Evolutionary conservation across 1,139 yeast species (phyloP), one percentile per base, ranked within the genome.

Genomic region (Arxiozyma telluris): DNA sequence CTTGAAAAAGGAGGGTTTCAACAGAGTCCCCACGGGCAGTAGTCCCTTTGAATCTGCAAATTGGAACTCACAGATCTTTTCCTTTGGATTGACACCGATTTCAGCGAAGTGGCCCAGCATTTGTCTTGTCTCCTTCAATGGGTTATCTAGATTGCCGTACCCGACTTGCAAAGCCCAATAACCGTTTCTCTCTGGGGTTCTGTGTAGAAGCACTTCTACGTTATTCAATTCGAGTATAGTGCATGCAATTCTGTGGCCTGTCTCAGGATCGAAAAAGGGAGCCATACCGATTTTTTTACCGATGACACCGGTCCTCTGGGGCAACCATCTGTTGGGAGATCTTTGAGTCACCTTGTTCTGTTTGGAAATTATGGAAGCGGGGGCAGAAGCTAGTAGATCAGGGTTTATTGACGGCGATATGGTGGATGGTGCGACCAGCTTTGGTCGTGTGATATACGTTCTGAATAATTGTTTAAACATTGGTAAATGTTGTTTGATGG

Each of bases 221-320:
- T 91, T 82, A 68, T 90, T 88, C 56, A 94, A 79, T 68, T 90
- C 96, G 46, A 93, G 74, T 8, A 93, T 88, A 1, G 99, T 94
- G 50, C 89, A 90, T 9, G 90, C 89, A 50, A 76, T 71, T 57
- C 83, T 82, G 55, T 76, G 76, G n/a, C 96, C 96, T 5, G 76
- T 75, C 44, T 78, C 78, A 43, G 81, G 78, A 58, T 78, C 80
- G 67, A 80, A 93, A 80, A 83, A 87, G 15, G 96, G 82, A 54
- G 90, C 83, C 97, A 93, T 91, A 22, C 98, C 98, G 58, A 85
- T 76, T 68, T 93, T 93, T 58, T 82, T 74, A 0, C 95, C 96
- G 34, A 91, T 73, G 44, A 89, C 73, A 9, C 98, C 98, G 7
- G 96, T 84, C 70, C 98, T 82, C 46, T 73, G 71, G 41, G 90